Base-by-base conservation (phyloP, 192 early-diverging fungal species). In the Mortierella claussenii region DNA sequence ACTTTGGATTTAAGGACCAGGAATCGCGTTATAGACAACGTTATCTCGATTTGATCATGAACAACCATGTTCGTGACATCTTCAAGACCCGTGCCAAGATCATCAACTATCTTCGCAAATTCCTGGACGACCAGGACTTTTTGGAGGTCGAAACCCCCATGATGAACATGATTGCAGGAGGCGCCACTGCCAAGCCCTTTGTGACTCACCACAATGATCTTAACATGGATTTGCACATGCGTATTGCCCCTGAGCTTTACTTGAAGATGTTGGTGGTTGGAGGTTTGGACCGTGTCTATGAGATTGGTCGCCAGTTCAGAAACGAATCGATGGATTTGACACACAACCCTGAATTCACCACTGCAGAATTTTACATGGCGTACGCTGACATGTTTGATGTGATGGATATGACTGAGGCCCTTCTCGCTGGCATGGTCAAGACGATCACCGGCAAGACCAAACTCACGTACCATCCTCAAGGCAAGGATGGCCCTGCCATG, bases 81-180 rank as follows among this genome's bases (percentile, higher is more conserved):
- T 98, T 99, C 74, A 88, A 92, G 67, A 88, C 91, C 31, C 88
- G 97, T 36, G 87, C 96, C 68, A 94, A 93, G 86, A 92, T 99
- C 79, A 89, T 99, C 82, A 94, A 95, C 84, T 98, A 99, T 75
- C 85, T 99, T 32, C 93, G 97, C 64, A 87, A 87, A 37, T 99
- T 96, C 88, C 85, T 99, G 59, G 97, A 99, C 80, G 88, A 93
- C 67, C 89, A 90, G 34, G 94, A 93, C 40, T 99, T 99, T 86
- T 86, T 99, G 53, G 97, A 99, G 85, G 97, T 99, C 50, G 98
- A 99, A 80, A 99, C 98, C n/a, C 98, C 98, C 33, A 98, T 98
- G 96, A 98, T 99, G 96, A 97, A 97, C 89, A 92, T 94, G 92
- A 96, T 98, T 85, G 92, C 93, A 15, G 93, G 93, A 76, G 97